Base-by-base conservation (phyloP, 805 yeast species). In the Yamadazyma tumulicola region DNA sequence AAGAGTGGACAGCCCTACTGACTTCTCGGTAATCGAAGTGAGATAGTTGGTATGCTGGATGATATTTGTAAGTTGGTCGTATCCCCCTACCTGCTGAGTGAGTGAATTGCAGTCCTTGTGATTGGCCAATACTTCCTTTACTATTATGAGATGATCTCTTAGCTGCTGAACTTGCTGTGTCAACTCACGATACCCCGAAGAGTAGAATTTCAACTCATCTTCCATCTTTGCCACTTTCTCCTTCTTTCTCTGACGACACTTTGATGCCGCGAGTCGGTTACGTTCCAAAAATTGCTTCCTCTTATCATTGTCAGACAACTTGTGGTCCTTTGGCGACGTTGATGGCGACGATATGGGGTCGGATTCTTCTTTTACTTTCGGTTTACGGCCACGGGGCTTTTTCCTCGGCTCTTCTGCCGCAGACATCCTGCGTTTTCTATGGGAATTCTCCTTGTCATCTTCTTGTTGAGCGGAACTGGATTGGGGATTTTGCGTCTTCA, bases 241-340 rank as follows among this genome's bases (percentile, higher is more conserved):
- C 65, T 93, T 93, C 69, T 93, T 93, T 38, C 97, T 75, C 59
- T 85, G 95, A 40, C 98, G 76, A 67, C 97, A 93, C 55, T 88
- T 89, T 16, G 93, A 79, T 0, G 98, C 98, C 0, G 98, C 98
- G 7, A 93, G 77, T 38, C 98, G 72, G 58, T 93, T 93, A 43
- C 97, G 72, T 55, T 93, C 98, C 45, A 93, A 60, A 50, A 77
- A 91, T 52, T 69, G 81, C 54, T 72, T 78, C 43, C 89, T 74
- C 52, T 85, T 87, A 10, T 60, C 64, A 19, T 51, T 64, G 29
- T 61, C 62, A 9, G 52, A 39, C n/a, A 32, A 35, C 30, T 10
- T 37, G 32, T 29, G 41, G 38, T 29, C 33, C 38, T 9, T 23
- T 27, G 19, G 32, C 32, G 17, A 39, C 39, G 23, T 40, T 43